phyloP scores from a whole-genome alignment of 2,329 filamentous ascomycete genomes.

The Hyphodiscus sp. region DNA sequence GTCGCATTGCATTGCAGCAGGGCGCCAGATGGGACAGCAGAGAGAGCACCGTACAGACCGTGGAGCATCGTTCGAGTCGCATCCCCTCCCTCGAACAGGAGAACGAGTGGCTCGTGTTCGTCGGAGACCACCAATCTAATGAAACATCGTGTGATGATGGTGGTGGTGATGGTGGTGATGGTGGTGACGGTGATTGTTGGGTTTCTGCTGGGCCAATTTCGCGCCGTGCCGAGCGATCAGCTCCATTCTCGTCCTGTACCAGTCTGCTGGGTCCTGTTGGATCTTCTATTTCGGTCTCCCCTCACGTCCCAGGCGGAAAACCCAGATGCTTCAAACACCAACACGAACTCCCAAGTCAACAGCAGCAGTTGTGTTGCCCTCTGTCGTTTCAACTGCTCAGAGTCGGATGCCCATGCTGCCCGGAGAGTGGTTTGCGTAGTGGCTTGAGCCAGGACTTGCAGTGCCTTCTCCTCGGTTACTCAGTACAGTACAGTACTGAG shows the following conservation, averaged over 20 bases:
- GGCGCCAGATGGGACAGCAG: too few relatives aligned
- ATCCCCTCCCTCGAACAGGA: background rate
- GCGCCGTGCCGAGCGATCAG: background rate
- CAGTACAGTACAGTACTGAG: too few relatives aligned
- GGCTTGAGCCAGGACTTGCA: too few relatives aligned
- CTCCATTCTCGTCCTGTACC: too few relatives aligned
- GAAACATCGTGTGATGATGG: background rate
- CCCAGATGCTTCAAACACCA: background rate
- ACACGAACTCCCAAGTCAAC: background rate
- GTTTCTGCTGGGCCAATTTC: background rate
- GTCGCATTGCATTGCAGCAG: background rate
- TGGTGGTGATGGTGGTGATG: too few relatives aligned
- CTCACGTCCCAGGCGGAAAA: background rate
- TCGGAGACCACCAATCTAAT: background rate
- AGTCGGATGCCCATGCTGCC: too few relatives aligned
- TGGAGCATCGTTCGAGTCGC: background rate
- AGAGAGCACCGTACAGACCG: too few relatives aligned
- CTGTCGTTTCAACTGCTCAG: too few relatives aligned
- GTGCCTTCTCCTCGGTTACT: too few relatives aligned
- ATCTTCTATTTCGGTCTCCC: background rate
- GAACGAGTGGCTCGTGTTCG: background rate
- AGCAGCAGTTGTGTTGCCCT: background rate
- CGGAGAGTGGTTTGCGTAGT: too few relatives aligned
- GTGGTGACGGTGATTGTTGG: background rate
- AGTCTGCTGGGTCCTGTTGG: background rate